Conservation (phyloP, 805 yeast species). For the Naumovozyma dairenensis region DNA sequence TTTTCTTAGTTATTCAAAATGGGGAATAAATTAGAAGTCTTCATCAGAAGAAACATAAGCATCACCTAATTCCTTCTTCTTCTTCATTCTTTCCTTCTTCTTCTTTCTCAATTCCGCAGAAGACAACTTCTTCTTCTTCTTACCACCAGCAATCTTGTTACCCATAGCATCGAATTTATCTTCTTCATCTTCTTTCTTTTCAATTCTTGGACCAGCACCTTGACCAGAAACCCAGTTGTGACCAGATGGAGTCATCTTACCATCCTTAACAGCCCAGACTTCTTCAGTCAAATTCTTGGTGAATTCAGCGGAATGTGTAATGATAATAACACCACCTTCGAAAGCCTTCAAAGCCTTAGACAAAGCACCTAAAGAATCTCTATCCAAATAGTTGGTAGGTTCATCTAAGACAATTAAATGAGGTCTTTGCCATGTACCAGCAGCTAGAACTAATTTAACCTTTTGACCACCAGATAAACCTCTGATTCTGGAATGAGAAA, state of each 20-base stretch:
- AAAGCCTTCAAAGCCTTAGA: slow-evolving; percentile 97
- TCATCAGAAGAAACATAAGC: slow-evolving; percentile 98
- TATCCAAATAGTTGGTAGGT: slow-evolving; percentile 98
- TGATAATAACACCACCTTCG: slow-evolving; percentile 99
- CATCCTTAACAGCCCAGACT: slow-evolving; percentile 99
- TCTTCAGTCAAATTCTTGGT: slow-evolving; percentile 98
- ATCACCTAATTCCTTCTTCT: slow-evolving; percentile 99
- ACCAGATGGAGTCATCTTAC: slow-evolving; percentile 99
- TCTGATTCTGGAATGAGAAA: slow-evolving; percentile 99
- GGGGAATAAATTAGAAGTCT: slow-evolving; percentile 46
- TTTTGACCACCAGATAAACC: slow-evolving; percentile 99
- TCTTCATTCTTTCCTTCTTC: slow-evolving; percentile 99
- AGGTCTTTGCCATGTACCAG: slow-evolving; percentile 99
- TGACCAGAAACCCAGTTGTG: slow-evolving; percentile 99
- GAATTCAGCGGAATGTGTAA: slow-evolving; percentile 99
- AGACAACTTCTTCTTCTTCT: slow-evolving; percentile 95
- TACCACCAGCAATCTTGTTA: slow-evolving; percentile 93
- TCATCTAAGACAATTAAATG: slow-evolving; percentile 98
- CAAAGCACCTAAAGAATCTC: slow-evolving; percentile 99
- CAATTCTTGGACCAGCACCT: slow-evolving; percentile 99
- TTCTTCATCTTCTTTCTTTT: slow-evolving; percentile 92
- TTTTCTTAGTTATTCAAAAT: no score
- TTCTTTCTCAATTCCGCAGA: slow-evolving; percentile 99
- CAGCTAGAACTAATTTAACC: slow-evolving; percentile 98
- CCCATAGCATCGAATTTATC: slow-evolving; percentile 99